Evolutionary conservation across 108 stramenopile genomes (phyloP).

Genomic region (Fragilaria radians): DNA sequence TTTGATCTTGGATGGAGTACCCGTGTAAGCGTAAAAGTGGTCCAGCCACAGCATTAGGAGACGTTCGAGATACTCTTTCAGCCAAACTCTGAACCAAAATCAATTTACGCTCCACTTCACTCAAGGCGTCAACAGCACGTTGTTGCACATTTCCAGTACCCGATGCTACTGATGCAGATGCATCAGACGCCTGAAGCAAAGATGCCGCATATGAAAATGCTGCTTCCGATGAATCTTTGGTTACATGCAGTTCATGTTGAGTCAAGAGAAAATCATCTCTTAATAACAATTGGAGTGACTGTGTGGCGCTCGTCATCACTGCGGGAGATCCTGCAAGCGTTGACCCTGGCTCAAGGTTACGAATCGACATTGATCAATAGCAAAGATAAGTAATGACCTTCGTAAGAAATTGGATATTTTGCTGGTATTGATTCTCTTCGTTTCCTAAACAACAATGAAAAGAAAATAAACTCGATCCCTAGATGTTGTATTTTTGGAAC

Average conservation of each 20-base stretch:
- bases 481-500: too few species aligned
- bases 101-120: constrained; percentile 76
- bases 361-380: too few species aligned
- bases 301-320: too few species aligned
- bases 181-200: constrained; percentile 35
- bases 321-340: too few species aligned
- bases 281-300: constrained; percentile 54
- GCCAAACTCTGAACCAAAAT: constrained; percentile 71
- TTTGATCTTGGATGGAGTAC: constrained; percentile 21
- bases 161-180: constrained; percentile 1
- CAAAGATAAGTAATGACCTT: too few species aligned
- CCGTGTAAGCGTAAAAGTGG: constrained; percentile 69
- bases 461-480: too few species aligned
- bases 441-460: too few species aligned
- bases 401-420: too few species aligned
- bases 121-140: constrained; percentile 63
- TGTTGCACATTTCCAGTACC: constrained; percentile 20
- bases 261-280: constrained; percentile 64
- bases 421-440: too few species aligned
- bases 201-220: constrained; percentile 68
- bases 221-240: constrained; percentile 13
- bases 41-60: constrained; percentile 71
- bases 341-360: too few species aligned
- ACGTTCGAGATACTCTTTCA: constrained; percentile 59
- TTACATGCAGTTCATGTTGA: constrained; percentile 40